These are phyloP conservation scores for Neurospora hispaniola DNA, from an alignment of 495 filamentous ascomycete species.

Conservation along the genomic window DNA sequence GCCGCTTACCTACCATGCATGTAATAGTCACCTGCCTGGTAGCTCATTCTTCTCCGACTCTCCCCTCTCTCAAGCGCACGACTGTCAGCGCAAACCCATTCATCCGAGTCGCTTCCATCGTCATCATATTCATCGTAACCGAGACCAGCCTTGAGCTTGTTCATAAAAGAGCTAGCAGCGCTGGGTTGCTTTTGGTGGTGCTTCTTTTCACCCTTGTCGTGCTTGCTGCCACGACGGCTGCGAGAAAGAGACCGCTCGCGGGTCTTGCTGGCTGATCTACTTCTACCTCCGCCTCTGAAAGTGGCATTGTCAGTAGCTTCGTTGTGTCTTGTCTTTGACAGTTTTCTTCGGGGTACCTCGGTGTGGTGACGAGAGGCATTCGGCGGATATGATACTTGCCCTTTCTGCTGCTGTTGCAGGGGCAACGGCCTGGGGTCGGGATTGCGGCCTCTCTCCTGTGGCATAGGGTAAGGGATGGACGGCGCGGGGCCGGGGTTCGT, in stretches of 20 bases:
- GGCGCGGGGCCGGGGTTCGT: not conserved
- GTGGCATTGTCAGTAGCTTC: not conserved
- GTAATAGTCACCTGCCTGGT: not conserved
- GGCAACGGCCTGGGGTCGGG: too few species aligned
- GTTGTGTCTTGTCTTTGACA: not conserved
- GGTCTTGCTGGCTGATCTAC: not conserved
- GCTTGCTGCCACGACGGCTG: not conserved
- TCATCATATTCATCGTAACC: not conserved
- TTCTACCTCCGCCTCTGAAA: not conserved
- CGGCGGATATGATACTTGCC: not conserved
- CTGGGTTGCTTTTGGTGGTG: not conserved
- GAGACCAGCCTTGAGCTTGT: not conserved
- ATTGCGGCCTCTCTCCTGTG: not conserved
- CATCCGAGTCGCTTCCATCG: not conserved
- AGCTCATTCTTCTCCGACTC: not conserved
- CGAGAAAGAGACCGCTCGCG: not conserved
- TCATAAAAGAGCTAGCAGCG: not conserved
- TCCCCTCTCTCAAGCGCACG: not conserved
- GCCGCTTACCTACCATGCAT: not conserved
- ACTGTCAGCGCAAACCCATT: not conserved
- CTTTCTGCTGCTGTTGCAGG: too few species aligned
- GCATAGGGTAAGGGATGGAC: not conserved
- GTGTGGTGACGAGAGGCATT: not conserved
- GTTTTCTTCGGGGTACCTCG: not conserved
- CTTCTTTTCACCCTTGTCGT: not conserved